Percentiles rank a stretch among this genome's conserved stretches.
Evolutionary conservation across 1,284 basidiomycete genomes (phyloP).

Genomic region (Porogramme epimiltina): DNA sequence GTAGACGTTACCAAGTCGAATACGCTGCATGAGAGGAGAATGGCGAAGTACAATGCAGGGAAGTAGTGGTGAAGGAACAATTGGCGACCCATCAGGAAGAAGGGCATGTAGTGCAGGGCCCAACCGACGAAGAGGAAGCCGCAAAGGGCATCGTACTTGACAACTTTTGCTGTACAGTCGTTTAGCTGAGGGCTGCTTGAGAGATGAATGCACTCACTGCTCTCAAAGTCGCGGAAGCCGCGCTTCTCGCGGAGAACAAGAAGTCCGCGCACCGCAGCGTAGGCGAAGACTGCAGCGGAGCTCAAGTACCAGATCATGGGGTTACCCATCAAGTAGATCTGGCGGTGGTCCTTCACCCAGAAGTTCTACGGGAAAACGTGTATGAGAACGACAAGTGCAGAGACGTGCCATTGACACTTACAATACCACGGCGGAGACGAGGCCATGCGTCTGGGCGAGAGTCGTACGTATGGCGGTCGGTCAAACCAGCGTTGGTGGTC

Average conservation of each 20-base stretch:
- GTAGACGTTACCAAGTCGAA: constrained; percentile 88
- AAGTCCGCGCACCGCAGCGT: constrained; percentile 71
- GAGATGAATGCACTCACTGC: constrained; percentile 56
- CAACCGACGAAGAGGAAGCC: constrained; percentile 94
- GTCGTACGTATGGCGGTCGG: constrained; percentile 93
- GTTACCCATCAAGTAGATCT: constrained; percentile 96
- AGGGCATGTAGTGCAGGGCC: constrained; percentile 94
- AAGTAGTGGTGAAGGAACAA: constrained; percentile 98
- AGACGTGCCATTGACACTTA: constrained; percentile 50
- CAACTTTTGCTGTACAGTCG: constrained; percentile 68
- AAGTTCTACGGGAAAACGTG: constrained; percentile 67
- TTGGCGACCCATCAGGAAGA: constrained; percentile 95
- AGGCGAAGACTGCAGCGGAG: constrained; percentile 70
- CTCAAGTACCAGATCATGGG: constrained; percentile 92
- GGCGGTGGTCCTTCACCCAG: constrained; percentile 96
- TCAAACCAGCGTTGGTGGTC: constrained; percentile 95
- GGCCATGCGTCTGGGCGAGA: constrained; percentile 94
- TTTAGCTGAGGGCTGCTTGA: neutral
- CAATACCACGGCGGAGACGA: constrained; percentile 87
- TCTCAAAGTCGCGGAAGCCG: constrained; percentile 89
- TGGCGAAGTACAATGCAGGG: constrained; percentile 93
- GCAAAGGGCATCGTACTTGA: constrained; percentile 90
- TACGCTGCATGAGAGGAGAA: constrained; percentile 76
- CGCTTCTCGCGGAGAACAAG: constrained; percentile 89
- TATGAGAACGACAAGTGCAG: neutral